Evolutionary conservation across 805 yeast species (phyloP).

Genomic region (Cyberlindnera xishuangbannaensis): DNA sequence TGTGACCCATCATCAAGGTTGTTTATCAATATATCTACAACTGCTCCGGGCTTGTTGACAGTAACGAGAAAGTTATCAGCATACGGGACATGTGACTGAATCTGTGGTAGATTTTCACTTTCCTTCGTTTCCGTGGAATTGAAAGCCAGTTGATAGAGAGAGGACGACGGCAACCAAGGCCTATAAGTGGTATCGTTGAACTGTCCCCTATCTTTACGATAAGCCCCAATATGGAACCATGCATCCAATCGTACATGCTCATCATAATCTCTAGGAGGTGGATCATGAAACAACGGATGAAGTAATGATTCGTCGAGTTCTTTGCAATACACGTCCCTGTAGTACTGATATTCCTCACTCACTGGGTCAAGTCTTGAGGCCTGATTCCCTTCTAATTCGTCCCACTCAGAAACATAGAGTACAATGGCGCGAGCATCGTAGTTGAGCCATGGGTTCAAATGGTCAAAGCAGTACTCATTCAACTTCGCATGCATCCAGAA

Average conservation of each 20-base stretch:
- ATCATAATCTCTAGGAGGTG: constrained; percentile 16
- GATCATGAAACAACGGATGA: constrained; percentile 17
- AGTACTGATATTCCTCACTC: constrained; percentile 13
- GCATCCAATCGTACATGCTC: constrained; percentile 19
- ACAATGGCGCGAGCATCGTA: constrained; percentile 29
- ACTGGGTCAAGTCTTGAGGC: constrained; percentile 5
- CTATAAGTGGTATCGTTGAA: constrained; percentile 23
- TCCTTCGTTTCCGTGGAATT: constrained; percentile 11
- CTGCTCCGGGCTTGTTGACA: constrained; percentile 25
- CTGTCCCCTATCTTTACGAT: constrained; percentile 23
- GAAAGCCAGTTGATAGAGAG: constrained; percentile 16
- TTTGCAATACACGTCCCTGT: constrained; percentile 19
- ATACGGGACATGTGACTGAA: constrained; percentile 9
- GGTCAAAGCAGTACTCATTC: constrained; percentile 32
- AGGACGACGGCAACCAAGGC: constrained; percentile 13
- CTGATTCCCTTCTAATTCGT: constrained; percentile 2
- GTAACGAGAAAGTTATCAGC: constrained; percentile 20
- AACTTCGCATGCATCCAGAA: constrained; percentile 36
- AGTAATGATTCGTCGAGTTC: constrained; percentile 24
- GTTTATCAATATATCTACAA: constrained; percentile 57
- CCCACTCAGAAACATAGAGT: constrained; percentile 23
- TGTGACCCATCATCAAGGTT: constrained; percentile 64
- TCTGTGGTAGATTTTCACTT: not conserved
- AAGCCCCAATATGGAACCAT: constrained; percentile 22
- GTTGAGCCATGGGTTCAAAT: constrained; percentile 29